These are phyloP conservation scores for Thraustochytrium sp. DNA, from an alignment of 352 stramenopile genomes.

Conservation along the genomic window DNA sequence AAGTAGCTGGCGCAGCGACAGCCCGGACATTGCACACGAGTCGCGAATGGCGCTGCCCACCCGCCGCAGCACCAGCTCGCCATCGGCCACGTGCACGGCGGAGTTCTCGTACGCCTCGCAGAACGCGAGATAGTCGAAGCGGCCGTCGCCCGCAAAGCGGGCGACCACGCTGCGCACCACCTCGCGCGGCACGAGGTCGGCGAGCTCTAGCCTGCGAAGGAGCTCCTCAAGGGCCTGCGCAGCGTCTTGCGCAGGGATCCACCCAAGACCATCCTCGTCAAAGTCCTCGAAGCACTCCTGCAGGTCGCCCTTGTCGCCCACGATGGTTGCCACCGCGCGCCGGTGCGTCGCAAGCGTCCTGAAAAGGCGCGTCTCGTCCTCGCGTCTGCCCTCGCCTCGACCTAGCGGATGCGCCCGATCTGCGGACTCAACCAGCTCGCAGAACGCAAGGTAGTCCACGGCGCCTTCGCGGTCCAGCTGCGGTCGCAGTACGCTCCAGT, in stretches of 20 bases:
- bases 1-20: background rate
- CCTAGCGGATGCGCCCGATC: background rate
- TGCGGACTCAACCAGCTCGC: background rate
- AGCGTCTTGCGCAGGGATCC: background rate
- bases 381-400: background rate
- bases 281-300: background rate
- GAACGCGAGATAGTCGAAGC: slow-evolving; percentile 29
- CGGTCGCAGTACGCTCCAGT: background rate
- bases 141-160: background rate
- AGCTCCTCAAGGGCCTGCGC: background rate
- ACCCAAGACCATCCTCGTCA: background rate
- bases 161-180: background rate
- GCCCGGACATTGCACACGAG: background rate
- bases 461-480: background rate
- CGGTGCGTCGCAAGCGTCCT: background rate
- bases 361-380: background rate
- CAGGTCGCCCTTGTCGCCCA: background rate
- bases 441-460: background rate
- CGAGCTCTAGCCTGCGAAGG: background rate
- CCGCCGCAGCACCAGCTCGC: background rate
- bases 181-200: background rate
- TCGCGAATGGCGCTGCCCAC: background rate
- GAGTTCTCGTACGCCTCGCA: background rate
- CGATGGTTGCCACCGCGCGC: background rate
- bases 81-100: background rate